Percentiles rank a stretch among this genome's conserved stretches.
Conservation (phyloP, 306 rosid species). For the Leucaena leucocephala region DNA sequence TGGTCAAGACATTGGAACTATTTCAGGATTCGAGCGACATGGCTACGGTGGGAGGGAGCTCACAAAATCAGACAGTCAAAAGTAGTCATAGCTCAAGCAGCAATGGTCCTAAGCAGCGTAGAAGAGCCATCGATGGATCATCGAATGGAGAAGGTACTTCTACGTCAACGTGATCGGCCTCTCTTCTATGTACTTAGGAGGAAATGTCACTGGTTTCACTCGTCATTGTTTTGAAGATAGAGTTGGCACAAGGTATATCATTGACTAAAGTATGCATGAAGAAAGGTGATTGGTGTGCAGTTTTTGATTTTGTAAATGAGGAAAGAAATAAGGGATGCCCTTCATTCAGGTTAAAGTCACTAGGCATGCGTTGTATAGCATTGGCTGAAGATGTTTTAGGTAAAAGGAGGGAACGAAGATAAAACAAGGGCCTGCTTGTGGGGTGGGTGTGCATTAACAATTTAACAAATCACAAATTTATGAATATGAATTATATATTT, state of each 20-base stretch:
- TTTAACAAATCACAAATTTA: too few relatives aligned
- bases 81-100: constrained; percentile 29
- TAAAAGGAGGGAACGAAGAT: too few relatives aligned
- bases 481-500: too few relatives aligned
- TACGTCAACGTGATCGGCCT: constrained; percentile 48
- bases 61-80: neutral
- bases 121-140: neutral
- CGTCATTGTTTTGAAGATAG: neutral
- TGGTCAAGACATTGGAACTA: constrained; percentile 72
- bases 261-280: neutral
- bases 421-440: too few relatives aligned
- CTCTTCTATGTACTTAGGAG: constrained; percentile 45
- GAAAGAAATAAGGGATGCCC: neutral
- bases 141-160: constrained; percentile 21
- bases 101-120: constrained; percentile 26
- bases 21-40: constrained; percentile 51
- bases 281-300: constrained; percentile 42
- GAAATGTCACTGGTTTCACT: neutral
- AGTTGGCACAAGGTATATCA: constrained; percentile 34
- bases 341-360: neutral
- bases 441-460: too few relatives aligned
- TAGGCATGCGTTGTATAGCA: neutral
- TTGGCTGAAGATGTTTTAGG: neutral
- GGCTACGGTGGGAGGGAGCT: neutral
- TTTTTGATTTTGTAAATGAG: constrained; percentile 25